These are phyloP conservation scores for Pueraria montana DNA, from an alignment of 306 rosid species.

Conservation along the genomic window DNA sequence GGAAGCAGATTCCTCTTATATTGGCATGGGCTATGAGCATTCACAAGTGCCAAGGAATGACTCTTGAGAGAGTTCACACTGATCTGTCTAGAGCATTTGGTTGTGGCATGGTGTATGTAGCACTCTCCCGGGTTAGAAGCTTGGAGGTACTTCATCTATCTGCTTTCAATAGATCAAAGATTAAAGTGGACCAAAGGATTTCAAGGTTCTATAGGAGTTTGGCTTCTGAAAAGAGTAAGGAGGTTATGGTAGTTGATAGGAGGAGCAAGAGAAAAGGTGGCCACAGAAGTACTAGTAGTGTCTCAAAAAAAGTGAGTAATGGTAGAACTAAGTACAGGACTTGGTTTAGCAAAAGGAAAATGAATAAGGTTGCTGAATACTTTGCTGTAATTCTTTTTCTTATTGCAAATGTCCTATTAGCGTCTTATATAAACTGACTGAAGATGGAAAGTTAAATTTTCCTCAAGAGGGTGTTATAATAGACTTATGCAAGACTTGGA, in stretches of 20 bases:
- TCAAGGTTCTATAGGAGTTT: slow-evolving; percentile 44
- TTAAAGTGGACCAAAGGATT: slow-evolving; percentile 60
- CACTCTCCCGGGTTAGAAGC: slow-evolving; percentile 56
- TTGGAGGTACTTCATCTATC: slow-evolving; percentile 57
- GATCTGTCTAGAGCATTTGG: slow-evolving; percentile 54
- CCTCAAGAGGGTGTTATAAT: not conserved
- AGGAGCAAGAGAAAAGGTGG: not conserved
- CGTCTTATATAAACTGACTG: not conserved
- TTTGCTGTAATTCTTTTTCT: not conserved
- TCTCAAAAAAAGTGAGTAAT: not conserved
- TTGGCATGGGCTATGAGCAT: slow-evolving; percentile 65
- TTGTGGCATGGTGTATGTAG: slow-evolving; percentile 63
- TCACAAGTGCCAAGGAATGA: slow-evolving; percentile 70
- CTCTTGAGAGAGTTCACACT: slow-evolving; percentile 55
- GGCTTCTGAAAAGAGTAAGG: not conserved
- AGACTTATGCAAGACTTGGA: not conserved
- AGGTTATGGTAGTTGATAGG: slow-evolving; percentile 10
- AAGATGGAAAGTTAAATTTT: not conserved
- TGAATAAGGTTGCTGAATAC: not conserved
- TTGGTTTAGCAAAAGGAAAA: not conserved
- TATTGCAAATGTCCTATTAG: not conserved
- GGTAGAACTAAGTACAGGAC: not conserved
- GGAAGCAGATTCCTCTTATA: slow-evolving; percentile 59
- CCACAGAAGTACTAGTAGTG: not conserved
- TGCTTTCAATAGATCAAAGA: slow-evolving; percentile 54